Base-by-base conservation (phyloP, 208 protist genomes). In the Angomonas desouzai region DNA sequence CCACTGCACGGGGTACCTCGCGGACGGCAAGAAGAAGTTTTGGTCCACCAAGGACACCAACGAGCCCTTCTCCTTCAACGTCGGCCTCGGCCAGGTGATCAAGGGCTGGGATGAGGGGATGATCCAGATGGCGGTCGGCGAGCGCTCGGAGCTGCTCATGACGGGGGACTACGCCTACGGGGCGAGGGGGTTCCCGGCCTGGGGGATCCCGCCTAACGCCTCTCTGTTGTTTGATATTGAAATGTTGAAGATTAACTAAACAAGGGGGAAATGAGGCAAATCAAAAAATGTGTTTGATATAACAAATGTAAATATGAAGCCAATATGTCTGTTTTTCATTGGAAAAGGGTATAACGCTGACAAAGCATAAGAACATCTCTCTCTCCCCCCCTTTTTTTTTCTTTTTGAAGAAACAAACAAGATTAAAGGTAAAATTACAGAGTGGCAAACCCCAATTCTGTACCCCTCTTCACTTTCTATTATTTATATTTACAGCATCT, bases 31-130 rank as follows among this genome's bases (percentile, higher is more conserved):
- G 49, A 93, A 92, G 68, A 91, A 91, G 72, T 97, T 97, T 62
- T 97, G 92, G 89, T 88, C 80, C 53, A 96, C 89, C 20, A 63
- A 71, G 10, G 87, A 94, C 56, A 82, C 88, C 66, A 81, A 91
- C 45, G 71, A 83, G 11, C 90, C 94, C 0, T 98, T 99, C 61
- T 75, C 81, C 34, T 98, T 98, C 76, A 67, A 73, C 32, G 81
- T 98, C 3, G 96, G 95, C 30, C 32, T 81, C 30, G 94, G 94
- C 30, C 83, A 96, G 36, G 96, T 98, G 27, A 98, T 98, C 70
- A 81, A 91, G 25, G 95, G 94, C 34, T 98, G 94, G 96, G 96
- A 98, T 58, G 92, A 97, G 72, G 93, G 93, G 33, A 83, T 98
- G 61, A 33, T 96, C 57, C 78, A 90, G 74, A 96, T 97, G 93